Conservation (phyloP, 495 filamentous ascomycete genomes). For the Lasiosphaeriaceae sp. region DNA sequence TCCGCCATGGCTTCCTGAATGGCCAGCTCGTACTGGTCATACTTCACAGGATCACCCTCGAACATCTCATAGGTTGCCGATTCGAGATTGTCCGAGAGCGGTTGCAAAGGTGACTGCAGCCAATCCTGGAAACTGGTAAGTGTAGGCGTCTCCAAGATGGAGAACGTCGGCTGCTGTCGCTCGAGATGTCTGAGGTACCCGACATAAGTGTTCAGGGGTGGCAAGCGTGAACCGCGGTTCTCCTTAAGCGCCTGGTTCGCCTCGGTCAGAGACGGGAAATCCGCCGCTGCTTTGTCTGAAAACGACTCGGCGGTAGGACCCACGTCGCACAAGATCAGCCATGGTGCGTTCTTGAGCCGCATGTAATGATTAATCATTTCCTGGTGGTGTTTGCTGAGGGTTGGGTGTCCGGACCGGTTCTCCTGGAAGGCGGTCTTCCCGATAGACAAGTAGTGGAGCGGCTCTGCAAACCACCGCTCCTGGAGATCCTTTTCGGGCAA, state of each 20-base stretch:
- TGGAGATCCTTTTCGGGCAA: slow-evolving; percentile 71
- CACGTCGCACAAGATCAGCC: slow-evolving; percentile 76
- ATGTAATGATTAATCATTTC: slow-evolving; percentile 75
- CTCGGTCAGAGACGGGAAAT: slow-evolving; percentile 67
- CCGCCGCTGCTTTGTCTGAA: slow-evolving; percentile 34
- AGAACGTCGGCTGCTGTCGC: slow-evolving; percentile 64
- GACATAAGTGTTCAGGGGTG: slow-evolving; percentile 54
- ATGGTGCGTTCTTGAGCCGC: slow-evolving; percentile 73
- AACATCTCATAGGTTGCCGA: slow-evolving; percentile 98
- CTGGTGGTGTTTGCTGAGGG: slow-evolving; percentile 79
- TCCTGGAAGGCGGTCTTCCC: slow-evolving; percentile 63
- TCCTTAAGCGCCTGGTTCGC: slow-evolving; percentile 40
- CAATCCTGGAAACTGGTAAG: slow-evolving; percentile 72
- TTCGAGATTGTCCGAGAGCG: slow-evolving; percentile 92
- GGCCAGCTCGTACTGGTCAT: slow-evolving; percentile 88
- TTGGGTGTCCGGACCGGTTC: slow-evolving; percentile 77
- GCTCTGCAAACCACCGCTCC: slow-evolving; percentile 91
- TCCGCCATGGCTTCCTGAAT: slow-evolving; percentile 79
- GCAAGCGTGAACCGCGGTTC: slow-evolving; percentile 24
- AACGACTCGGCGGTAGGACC: slow-evolving; percentile 44
- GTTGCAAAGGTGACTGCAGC: slow-evolving; percentile 89
- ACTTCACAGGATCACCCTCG: slow-evolving; percentile 97
- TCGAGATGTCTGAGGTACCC: slow-evolving; percentile 82
- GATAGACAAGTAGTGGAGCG: slow-evolving; percentile 74
- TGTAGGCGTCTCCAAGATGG: slow-evolving; percentile 42